These are phyloP conservation scores for Spirogloea muscicola DNA, from an alignment of 139 green algal species.

Conservation along the genomic window DNA sequence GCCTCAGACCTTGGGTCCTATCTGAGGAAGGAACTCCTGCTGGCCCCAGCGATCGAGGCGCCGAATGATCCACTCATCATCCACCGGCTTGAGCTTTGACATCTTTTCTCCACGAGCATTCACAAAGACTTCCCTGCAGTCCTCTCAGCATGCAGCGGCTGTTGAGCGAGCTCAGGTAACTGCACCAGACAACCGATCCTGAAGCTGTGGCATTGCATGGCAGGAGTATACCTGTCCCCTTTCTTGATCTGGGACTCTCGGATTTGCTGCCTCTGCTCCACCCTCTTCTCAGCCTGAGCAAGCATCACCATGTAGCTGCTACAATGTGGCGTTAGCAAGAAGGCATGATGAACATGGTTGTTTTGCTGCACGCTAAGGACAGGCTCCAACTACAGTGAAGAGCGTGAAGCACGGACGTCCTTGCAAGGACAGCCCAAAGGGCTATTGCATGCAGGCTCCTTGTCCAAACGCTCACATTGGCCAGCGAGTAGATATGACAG, in stretches of 20 bases:
- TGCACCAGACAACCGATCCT: not conserved
- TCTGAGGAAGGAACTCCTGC: slow-evolving; percentile 60
- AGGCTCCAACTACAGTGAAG: not conserved
- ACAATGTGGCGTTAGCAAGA: not conserved
- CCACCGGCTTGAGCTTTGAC: slow-evolving; percentile 61
- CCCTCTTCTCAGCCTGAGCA: slow-evolving; percentile 24
- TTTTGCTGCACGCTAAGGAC: no score
- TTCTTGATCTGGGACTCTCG: slow-evolving; percentile 57
- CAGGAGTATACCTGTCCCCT: slow-evolving; percentile 47
- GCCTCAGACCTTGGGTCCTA: slow-evolving; percentile 50
- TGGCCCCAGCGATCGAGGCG: slow-evolving; percentile 61
- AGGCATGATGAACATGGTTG: no score
- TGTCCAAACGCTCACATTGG: slow-evolving; percentile 1
- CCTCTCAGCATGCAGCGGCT: not conserved
- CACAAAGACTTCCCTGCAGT: slow-evolving; percentile 57
- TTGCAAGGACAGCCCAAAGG: no score
- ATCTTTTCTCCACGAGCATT: slow-evolving; percentile 63
- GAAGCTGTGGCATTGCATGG: not conserved
- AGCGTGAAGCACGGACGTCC: not conserved
- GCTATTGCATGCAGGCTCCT: not conserved
- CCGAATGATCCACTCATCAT: slow-evolving; percentile 66
- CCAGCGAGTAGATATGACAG: not conserved
- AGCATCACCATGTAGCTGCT: not conserved
- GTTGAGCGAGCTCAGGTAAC: not conserved
- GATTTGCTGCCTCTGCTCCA: slow-evolving; percentile 47